Base-by-base conservation (phyloP, 106 monocot species). In the Vanilla planifolia region DNA sequence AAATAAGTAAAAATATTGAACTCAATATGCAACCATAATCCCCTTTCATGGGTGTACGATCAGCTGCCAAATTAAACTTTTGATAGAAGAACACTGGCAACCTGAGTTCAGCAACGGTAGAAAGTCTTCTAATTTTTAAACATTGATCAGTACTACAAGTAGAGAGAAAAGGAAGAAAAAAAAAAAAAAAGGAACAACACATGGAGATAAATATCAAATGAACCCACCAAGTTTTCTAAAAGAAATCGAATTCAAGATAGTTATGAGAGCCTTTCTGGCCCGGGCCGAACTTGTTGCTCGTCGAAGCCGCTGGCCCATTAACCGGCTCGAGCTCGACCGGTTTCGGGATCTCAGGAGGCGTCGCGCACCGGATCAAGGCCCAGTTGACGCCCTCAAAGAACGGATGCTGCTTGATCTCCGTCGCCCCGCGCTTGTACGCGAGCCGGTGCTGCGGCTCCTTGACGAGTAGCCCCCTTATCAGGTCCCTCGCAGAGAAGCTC, bases 221-320 rank as follows among this genome's bases (percentile, higher is more conserved):
- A n/a, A n/a, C n/a, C n/a, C n/a, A n/a, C n/a, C n/a, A n/a, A n/a
- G n/a, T n/a, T n/a, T n/a, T n/a, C n/a, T n/a, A 82, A 61, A 82
- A 82, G 77, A 82, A 77, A 62, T 77, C 82, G 30, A 77, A 82
- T 62, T 77, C 77, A 26, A 82, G 48, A 58, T 68, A 77, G 20
- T 73, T 73, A 11, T 77, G 72, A 32, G 67, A 60, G n/a, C 41
- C 70, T 60, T 79, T 74, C 35, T 69, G 63, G 1, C 37, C 53
- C 22, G 60, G 5, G 1, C 22, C 50, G 41, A 22, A 55, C 58
- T 67, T 73, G 45, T 65, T 63, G 33, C 68, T 55, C 1, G 71
- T 62, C 8, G 67, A 40, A 30, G 74, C 59, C 8, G 24, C 37
- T 16, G 51, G 40, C 44, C n/a, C 40, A 9, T 42, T 33, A 50